phyloP scores from a whole-genome alignment of 441 rosid species.

The Flueggea neowawraea region DNA sequence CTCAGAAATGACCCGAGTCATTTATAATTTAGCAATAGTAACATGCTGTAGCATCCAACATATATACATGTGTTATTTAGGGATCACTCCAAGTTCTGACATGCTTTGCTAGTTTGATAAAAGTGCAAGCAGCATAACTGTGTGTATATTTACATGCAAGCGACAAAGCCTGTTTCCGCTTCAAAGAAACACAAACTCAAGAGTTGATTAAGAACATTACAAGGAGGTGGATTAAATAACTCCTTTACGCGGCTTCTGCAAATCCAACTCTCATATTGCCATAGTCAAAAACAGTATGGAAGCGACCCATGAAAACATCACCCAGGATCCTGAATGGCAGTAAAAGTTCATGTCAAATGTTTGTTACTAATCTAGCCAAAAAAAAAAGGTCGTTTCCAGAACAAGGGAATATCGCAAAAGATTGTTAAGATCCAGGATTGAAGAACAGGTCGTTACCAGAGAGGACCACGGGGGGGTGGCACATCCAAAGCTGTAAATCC shows the following conservation, averaged over 20 bases:
- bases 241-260: constrained; percentile 63
- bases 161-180: background rate
- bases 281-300: constrained; percentile 84
- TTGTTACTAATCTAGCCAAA: background rate
- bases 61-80: background rate
- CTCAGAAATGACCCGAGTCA: background rate
- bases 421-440: background rate
- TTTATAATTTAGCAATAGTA: background rate
- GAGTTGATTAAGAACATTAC: background rate
- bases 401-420: background rate
- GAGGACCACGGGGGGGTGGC: constrained; percentile 87
- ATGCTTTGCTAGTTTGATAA: background rate
- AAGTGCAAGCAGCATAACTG: background rate
- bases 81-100: background rate
- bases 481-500: constrained; percentile 80
- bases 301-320: constrained; percentile 75
- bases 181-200: background rate
- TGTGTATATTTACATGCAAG: constrained; percentile 22
- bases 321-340: constrained; percentile 65
- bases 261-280: constrained; percentile 77
- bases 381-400: background rate
- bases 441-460: constrained; percentile 55
- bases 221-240: background rate
- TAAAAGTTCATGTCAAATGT: background rate
- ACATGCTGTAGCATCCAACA: background rate